These are phyloP conservation scores for Trametes maxima DNA, from an alignment of 768 basidiomycete species.

Conservation along the genomic window DNA sequence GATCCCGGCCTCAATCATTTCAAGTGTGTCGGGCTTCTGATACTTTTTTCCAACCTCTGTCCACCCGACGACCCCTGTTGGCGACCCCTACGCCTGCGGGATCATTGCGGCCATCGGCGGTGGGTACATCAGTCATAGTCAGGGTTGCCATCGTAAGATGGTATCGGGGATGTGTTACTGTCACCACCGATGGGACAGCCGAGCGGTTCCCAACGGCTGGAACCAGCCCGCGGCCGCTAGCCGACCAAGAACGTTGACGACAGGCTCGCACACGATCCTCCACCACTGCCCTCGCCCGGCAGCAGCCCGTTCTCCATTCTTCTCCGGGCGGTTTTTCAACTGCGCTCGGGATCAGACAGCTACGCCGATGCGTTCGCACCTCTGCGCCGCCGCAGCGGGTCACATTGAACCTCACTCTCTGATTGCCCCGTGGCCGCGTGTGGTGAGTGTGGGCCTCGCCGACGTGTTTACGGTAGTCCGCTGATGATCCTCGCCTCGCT, in stretches of 20 bases:
- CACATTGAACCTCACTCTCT: slow-evolving; percentile 6
- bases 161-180: background rate
- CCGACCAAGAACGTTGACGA: no score
- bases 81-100: background rate
- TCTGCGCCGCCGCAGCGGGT: slow-evolving; percentile 7
- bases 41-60: background rate
- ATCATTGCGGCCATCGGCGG: background rate
- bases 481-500: no score
- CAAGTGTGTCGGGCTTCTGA: background rate
- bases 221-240: background rate
- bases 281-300: no score
- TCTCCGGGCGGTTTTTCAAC: background rate
- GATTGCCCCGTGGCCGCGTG: background rate
- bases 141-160: background rate
- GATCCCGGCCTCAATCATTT: slow-evolving; percentile 22
- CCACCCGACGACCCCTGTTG: background rate
- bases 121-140: slow-evolving; percentile 3
- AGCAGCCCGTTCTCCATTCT: slow-evolving; percentile 2
- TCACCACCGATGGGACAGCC: background rate
- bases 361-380: slow-evolving; percentile 13
- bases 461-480: background rate
- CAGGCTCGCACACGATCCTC: no score
- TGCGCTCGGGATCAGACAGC: slow-evolving; percentile 9
- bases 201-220: background rate
- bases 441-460: background rate